Conservation (phyloP, 257 asterid species). For the Anisodus acutangulus region DNA sequence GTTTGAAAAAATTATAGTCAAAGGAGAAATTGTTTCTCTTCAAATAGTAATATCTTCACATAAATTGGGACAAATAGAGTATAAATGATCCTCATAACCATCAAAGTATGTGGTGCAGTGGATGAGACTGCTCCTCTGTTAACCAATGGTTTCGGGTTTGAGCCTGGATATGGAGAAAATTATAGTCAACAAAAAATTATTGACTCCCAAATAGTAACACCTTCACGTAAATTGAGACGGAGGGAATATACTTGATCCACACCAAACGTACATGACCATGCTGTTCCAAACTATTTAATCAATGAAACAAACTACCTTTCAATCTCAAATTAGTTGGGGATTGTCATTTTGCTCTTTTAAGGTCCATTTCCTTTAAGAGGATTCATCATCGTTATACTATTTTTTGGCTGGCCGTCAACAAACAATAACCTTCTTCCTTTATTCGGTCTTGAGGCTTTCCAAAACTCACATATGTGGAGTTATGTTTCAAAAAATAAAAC, state of each 20-base stretch:
- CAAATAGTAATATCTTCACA: too few relatives aligned
- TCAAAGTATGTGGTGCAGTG: too few relatives aligned
- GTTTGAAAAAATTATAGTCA: not conserved
- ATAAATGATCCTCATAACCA: too few relatives aligned
- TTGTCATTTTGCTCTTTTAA: not conserved
- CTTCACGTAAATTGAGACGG: not conserved
- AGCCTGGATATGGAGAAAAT: not conserved
- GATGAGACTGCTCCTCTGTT: too few relatives aligned
- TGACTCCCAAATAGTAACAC: not conserved
- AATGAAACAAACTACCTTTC: not conserved
- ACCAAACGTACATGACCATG: not conserved
- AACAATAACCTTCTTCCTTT: not conserved
- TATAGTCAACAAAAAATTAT: not conserved
- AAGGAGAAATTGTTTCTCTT: too few relatives aligned
- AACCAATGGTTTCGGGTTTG: too few relatives aligned
- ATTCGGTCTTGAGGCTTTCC: not conserved
- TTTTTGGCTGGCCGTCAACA: not conserved
- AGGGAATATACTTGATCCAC: not conserved
- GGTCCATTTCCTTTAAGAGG: not conserved
- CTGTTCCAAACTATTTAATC: not conserved
- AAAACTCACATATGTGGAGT: not conserved
- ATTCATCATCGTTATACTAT: not conserved
- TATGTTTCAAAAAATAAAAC: too few relatives aligned
- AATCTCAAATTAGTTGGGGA: conserved; percentile 3
- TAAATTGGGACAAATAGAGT: too few relatives aligned